Conservation (phyloP, 2,329 filamentous ascomycete species). For the Endoconidiophora polonica region DNA sequence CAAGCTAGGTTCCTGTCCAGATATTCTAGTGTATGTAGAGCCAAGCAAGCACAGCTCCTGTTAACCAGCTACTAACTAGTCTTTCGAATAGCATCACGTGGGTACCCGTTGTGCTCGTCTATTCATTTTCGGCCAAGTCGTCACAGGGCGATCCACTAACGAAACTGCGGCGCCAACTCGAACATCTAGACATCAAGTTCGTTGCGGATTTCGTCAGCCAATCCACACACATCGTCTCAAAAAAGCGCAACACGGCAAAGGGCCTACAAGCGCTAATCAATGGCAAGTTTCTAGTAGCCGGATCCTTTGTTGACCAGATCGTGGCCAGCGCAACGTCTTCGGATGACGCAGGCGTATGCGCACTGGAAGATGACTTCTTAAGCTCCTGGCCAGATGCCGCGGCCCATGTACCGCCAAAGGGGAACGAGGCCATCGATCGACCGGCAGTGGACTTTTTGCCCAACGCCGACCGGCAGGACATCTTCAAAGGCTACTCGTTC, state of each 20-base stretch:
- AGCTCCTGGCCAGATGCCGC: conserved; percentile 59
- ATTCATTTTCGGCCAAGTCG: conserved; percentile 58
- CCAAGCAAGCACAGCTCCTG: neutral
- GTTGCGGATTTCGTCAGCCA: conserved; percentile 50
- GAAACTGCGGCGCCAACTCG: conserved; percentile 47
- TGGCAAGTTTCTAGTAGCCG: conserved; percentile 58
- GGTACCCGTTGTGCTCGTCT: conserved; percentile 65
- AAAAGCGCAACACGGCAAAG: conserved; percentile 78
- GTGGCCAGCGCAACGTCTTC: conserved; percentile 31
- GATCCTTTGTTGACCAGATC: conserved; percentile 58
- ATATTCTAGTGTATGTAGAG: conserved; percentile 38
- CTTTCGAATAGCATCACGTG: conserved; percentile 47
- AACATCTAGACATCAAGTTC: conserved; percentile 80
- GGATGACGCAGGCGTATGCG: conserved; percentile 32
- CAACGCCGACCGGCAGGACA: conserved; percentile 42
- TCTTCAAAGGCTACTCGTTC: conserved; percentile 82
- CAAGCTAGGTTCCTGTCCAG: conserved; percentile 52
- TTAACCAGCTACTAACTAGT: too few relatives aligned
- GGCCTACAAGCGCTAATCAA: conserved; percentile 76
- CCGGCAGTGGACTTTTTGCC: conserved; percentile 57
- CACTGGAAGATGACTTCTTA: conserved; percentile 66
- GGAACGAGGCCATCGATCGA: conserved; percentile 56
- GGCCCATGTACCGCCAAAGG: conserved; percentile 54
- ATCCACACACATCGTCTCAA: conserved; percentile 78
- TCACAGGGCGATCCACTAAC: conserved; percentile 48